These are phyloP conservation scores for carrot (Daucus carota) DNA, from an alignment of 129 eudicot species.

Conservation along the genomic window DNA sequence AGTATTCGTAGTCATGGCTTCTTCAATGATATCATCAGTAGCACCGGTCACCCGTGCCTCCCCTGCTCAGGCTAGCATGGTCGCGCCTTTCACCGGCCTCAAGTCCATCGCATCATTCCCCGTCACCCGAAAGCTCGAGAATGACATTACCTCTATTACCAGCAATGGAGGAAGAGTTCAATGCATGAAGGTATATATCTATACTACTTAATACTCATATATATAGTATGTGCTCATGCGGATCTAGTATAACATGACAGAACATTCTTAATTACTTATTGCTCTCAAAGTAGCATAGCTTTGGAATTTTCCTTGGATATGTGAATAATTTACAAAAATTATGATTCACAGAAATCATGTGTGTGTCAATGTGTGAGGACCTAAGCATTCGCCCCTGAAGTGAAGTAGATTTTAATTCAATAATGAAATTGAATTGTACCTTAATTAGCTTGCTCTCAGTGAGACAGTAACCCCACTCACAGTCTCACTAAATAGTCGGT, in stretches of 20 bases:
- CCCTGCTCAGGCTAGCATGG: conserved; percentile 51
- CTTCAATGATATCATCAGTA: conserved; percentile 41
- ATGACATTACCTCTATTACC: conserved; percentile 40
- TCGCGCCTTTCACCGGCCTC: conserved; percentile 57
- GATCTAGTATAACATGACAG: background rate
- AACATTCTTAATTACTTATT: no score
- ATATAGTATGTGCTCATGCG: background rate
- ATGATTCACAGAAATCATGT: no score
- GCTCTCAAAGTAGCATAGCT: background rate
- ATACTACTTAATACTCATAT: no score
- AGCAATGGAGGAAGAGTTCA: conserved; percentile 52
- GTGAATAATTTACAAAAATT: background rate
- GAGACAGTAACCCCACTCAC: no score
- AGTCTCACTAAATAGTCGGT: no score
- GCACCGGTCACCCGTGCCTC: conserved; percentile 28
- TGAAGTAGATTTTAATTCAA: no score
- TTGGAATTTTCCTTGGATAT: background rate
- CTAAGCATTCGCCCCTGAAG: no score
- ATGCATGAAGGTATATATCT: conserved; percentile 59
- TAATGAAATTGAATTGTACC: no score
- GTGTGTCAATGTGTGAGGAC: no score
- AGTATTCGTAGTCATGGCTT: conserved; percentile 37
- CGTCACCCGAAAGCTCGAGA: conserved; percentile 35
- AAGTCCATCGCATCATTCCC: conserved; percentile 51
- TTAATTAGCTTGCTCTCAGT: no score